Percentiles rank a stretch among this genome's conserved stretches.
Evolutionary conservation across 2,329 filamentous ascomycete genomes (phyloP).

Genomic region (Cladosporium velox): DNA sequence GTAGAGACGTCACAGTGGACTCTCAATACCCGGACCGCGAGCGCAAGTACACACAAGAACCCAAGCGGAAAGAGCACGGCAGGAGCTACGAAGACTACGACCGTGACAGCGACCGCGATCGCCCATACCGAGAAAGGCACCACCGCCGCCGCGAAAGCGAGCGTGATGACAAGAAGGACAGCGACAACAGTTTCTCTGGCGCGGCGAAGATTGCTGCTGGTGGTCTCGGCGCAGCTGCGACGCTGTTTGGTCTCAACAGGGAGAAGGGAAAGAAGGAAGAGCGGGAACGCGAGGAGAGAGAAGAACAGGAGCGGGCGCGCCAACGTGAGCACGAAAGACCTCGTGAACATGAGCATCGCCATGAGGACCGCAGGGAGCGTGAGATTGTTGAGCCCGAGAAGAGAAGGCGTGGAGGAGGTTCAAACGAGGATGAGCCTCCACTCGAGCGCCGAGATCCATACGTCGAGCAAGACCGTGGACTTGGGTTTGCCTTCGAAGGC

Average conservation of each 20-base stretch:
- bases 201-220: constrained; percentile 34
- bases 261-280: constrained; percentile 29
- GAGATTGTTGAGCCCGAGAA: constrained; percentile 16
- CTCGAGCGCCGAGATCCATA: constrained; percentile 30
- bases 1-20: constrained; percentile 33
- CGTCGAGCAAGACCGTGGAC: constrained; percentile 32
- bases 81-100: constrained; percentile 26
- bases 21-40: constrained; percentile 22
- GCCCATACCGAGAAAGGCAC: constrained; percentile 28
- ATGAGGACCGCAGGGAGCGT: constrained; percentile 22
- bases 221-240: constrained; percentile 36
- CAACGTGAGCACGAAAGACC: constrained; percentile 27
- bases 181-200: constrained; percentile 26
- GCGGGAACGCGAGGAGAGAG: constrained; percentile 26
- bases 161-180: constrained; percentile 28
- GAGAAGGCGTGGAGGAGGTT: constrained; percentile 11
- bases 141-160: constrained; percentile 33
- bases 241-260: constrained; percentile 32
- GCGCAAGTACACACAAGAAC: constrained; percentile 16
- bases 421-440: constrained; percentile 14
- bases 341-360: constrained; percentile 22
- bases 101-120: constrained; percentile 32
- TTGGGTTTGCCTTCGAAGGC: constrained; percentile 39
- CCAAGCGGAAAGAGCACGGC: constrained; percentile 9
- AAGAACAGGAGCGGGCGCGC: constrained; percentile 29